Evolutionary conservation across 306 rosid species (phyloP), one percentile per base, ranked within the genome.

Genomic region (Oemleria cerasiformis): DNA sequence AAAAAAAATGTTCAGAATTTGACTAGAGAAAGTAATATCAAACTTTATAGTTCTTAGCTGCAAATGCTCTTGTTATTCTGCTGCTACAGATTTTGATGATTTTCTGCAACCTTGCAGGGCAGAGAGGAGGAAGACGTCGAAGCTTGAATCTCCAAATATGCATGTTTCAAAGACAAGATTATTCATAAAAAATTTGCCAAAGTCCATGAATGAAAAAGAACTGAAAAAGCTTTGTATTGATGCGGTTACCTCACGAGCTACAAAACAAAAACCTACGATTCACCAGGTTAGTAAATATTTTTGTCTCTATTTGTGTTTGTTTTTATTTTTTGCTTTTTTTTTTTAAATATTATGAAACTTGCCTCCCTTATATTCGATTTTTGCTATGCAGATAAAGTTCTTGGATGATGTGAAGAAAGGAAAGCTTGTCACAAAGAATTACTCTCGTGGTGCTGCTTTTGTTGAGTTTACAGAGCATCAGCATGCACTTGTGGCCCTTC

Each of bases 91-190:
- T 36, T 63, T 57, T 59, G 45, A 21, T 82, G 48, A 64, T 73
- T 56, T 41, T 60, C 53, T 40, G 49, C 12, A 53, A 40, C 68
- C 47, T 7, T 64, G 78, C 78, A 94, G 99, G 77, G 78, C 88
- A 76, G 96, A 89, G 75, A 86, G 76, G 71, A 85, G 83, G 78
- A 89, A 92, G 87, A 76, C 49, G 66, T 86, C 84, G 53, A 94
- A 94, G 85, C 96, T 94, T 74, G 87, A 89, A 73, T 94, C 99
- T 64, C 99, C 99, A 77, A 94, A 94, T 82, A 91, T 94, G 72
- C 99, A 94, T 80, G 86, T 94, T 73, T 94, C 99, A 5, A 86
- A 78, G 81, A 94, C 84, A 53, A 89, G 99, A 79, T 90, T 94
- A 51, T 64, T 94, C 19, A 82, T 94, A 65, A 83, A 89, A 87